Evolutionary conservation across 2,329 filamentous ascomycete genomes (phyloP).

Genomic region (Aspergillus sp.): DNA sequence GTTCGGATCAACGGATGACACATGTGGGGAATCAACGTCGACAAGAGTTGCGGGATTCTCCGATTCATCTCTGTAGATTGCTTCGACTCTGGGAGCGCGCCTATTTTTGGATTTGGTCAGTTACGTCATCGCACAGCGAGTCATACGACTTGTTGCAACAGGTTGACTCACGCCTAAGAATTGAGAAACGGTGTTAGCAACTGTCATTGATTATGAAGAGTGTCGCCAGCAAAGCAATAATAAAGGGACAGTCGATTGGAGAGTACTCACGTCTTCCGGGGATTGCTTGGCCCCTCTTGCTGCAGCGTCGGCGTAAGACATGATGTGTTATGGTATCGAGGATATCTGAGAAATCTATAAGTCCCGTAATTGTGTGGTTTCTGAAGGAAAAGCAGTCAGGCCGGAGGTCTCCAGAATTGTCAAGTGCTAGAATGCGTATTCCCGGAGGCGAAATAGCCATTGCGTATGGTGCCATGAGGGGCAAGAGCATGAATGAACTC

Average conservation of each 20-base stretch:
- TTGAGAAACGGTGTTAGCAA: slow-evolving; percentile 5
- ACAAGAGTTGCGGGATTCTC: slow-evolving; percentile 39
- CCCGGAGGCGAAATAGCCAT: too few relatives aligned
- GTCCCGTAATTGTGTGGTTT: too few relatives aligned
- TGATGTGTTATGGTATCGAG: slow-evolving; percentile 12
- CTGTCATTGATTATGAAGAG: background rate
- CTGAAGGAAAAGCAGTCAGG: too few relatives aligned
- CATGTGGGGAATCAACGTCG: slow-evolving; percentile 43
- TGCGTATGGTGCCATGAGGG: too few relatives aligned
- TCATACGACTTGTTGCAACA: background rate
- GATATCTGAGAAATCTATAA: background rate
- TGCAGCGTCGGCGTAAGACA: slow-evolving; percentile 46
- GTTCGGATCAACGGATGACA: slow-evolving; percentile 36
- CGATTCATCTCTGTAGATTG: slow-evolving; percentile 33
- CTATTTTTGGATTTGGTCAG: slow-evolving; percentile 18
- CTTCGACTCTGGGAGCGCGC: slow-evolving; percentile 34
- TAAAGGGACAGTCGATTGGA: background rate
- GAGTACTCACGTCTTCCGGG: slow-evolving; percentile 39
- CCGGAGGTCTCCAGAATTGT: too few relatives aligned
- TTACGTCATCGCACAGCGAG: background rate
- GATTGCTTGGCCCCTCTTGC: slow-evolving; percentile 42
- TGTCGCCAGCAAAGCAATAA: too few relatives aligned
- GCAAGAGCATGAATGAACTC: too few relatives aligned
- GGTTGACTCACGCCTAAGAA: slow-evolving; percentile 32
- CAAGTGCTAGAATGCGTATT: too few relatives aligned